Evolutionary conservation across 768 basidiomycete genomes (phyloP), one percentile per base, ranked within the genome.

Genomic region (Mycena amicta): DNA sequence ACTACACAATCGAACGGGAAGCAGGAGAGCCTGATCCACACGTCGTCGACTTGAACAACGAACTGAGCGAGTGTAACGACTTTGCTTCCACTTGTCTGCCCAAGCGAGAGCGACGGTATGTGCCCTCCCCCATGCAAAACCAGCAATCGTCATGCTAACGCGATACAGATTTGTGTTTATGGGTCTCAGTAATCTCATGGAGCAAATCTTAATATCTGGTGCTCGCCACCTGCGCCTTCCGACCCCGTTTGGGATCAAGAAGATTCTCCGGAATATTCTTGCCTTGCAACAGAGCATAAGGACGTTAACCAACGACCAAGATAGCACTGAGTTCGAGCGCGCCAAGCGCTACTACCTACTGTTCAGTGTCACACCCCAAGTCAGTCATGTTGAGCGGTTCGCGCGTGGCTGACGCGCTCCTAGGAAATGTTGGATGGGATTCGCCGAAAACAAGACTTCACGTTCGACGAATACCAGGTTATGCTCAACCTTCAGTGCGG

Each of bases 281-380:
- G 92, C 96, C 20, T 80, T 98, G 33, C 95, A 96, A 67, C 96
- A 98, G 70, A 88, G 90, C 65, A 82, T 95, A 67, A 92, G 91
- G 69, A 87, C 88, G 6, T 82, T 93, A 52, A 82, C 83, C 4
- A 80, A 83, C 51, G 84, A 86, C 50, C 75, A 75, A 37, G 77
- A 80, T 57, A 81, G 83, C 56, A 82, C 85, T 5, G 86, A 89
- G 58, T 90, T 98, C 59, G 84, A 89, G 53, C 82, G 85, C 20
- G 89, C 88, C 4, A 87, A 91, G 68, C 77, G 77, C 41, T 98
- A 93, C 71, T 98, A 93, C 72, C 81, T 86, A 2, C 71, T 98
- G 33, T 98, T 93, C 71, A 80, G 77, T 40, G 62, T 84, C 13
- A 79, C 87, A 4, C 93, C 96, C 13, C 83, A 86, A 72, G 95